Evolutionary conservation across 1,139 yeast genomes (phyloP).

Genomic region (Geotrichum reessii): DNA sequence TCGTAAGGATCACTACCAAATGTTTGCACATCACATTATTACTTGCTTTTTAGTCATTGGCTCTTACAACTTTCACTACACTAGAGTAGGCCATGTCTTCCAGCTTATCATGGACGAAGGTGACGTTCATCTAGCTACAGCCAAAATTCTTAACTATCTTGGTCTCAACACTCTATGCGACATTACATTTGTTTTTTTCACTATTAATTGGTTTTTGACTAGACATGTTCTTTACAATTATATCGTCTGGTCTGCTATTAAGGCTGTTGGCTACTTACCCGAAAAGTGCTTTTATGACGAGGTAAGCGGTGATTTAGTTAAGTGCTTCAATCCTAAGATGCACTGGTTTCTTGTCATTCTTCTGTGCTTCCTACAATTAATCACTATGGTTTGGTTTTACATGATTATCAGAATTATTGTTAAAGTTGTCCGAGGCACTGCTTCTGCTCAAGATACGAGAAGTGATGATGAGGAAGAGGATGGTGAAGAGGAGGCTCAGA

Average conservation of each 20-base stretch:
- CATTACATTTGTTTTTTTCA: constrained; percentile 58
- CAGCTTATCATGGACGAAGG: constrained; percentile 77
- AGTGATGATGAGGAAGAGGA: constrained; percentile 61
- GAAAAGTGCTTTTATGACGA: constrained; percentile 27
- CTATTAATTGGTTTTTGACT: constrained; percentile 61
- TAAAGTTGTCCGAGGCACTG: constrained; percentile 60
- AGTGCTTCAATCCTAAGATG: constrained; percentile 56
- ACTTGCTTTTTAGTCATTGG: constrained; percentile 65
- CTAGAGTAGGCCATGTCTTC: constrained; percentile 73
- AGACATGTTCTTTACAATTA: constrained; percentile 75
- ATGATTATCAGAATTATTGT: constrained; percentile 65
- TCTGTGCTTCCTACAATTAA: constrained; percentile 59
- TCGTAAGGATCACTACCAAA: constrained; percentile 78
- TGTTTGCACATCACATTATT: constrained; percentile 84
- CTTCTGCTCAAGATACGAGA: constrained; percentile 74
- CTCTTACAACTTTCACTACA: constrained; percentile 66
- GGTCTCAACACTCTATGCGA: constrained; percentile 61
- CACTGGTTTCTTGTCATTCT: constrained; percentile 51
- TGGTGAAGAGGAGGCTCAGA: neutral
- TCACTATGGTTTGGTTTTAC: constrained; percentile 69
- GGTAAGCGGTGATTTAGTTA: constrained; percentile 27
- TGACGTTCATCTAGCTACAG: constrained; percentile 64
- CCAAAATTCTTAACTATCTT: constrained; percentile 73
- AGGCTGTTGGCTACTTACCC: constrained; percentile 28
- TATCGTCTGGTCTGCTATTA: constrained; percentile 41